Evolutionary conservation across 257 asterid species (phyloP).

Genomic region (Solanum chiquidenum): DNA sequence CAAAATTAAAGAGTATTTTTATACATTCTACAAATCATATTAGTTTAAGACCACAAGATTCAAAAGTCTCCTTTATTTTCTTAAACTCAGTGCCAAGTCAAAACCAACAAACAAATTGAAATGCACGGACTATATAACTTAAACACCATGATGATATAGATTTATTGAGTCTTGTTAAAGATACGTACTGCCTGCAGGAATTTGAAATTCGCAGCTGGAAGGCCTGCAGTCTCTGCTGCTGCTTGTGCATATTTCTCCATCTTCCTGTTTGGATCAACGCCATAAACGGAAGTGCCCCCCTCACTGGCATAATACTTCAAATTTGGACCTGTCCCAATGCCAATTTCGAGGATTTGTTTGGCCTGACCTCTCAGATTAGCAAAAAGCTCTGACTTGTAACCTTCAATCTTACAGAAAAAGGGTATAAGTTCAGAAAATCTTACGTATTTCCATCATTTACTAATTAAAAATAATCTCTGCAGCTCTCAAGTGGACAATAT

Average conservation of each 20-base stretch:
- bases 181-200: constrained; percentile 64
- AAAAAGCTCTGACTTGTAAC: constrained; percentile 54
- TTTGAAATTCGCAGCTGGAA: constrained; percentile 39
- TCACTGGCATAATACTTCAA: constrained; percentile 56
- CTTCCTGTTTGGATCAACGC: constrained; percentile 72
- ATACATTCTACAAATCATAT: background rate
- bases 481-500: background rate
- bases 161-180: background rate
- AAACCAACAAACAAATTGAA: background rate
- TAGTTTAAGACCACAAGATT: background rate
- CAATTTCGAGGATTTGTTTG: constrained; percentile 58
- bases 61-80: background rate
- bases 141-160: background rate
- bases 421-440: background rate
- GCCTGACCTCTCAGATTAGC: constrained; percentile 57
- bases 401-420: constrained; percentile 53
- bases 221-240: constrained; percentile 63
- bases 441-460: background rate
- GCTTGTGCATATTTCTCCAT: constrained; percentile 76
- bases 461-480: background rate
- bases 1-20: background rate
- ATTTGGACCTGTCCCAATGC: constrained; percentile 90
- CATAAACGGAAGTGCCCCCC: constrained; percentile 40
- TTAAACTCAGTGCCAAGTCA: background rate
- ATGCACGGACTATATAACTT: background rate